Evolutionary conservation across 768 basidiomycete genomes (phyloP).

Genomic region (Boletellus ananas): DNA sequence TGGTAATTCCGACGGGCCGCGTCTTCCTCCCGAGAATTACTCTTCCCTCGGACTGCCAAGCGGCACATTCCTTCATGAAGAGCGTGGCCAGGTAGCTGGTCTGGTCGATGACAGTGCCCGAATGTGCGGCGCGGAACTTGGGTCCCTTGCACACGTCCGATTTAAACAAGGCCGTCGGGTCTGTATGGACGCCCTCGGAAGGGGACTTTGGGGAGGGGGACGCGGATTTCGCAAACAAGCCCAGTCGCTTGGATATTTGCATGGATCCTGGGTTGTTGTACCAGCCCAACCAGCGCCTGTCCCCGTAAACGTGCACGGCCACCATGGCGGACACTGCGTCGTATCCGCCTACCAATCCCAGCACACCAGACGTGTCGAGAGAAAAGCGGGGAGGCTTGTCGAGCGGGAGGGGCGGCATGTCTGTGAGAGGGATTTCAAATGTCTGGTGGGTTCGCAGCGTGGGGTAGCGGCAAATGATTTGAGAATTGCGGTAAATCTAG

Average conservation of each 20-base stretch:
- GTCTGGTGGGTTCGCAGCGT: too few relatives aligned
- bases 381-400: conserved; percentile 8
- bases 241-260: conserved; percentile 21
- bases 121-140: conserved; percentile 73
- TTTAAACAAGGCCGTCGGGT: conserved; percentile 21
- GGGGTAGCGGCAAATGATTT: background rate
- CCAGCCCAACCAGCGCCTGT: conserved; percentile 30
- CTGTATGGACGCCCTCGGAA: conserved; percentile 3
- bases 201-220: background rate
- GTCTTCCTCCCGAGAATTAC: conserved; percentile 11
- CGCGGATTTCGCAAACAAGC: conserved; percentile 12
- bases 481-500: too few relatives aligned
- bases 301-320: conserved; percentile 25
- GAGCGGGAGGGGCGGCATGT: background rate
- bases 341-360: conserved; percentile 29
- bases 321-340: conserved; percentile 31
- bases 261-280: conserved; percentile 34
- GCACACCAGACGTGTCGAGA: conserved; percentile 22
- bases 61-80: conserved; percentile 28
- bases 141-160: conserved; percentile 34
- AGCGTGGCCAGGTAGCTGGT: conserved; percentile 55
- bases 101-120: conserved; percentile 44
- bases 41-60: conserved; percentile 9
- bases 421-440: background rate
- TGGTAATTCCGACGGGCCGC: conserved; percentile 3